Evolutionary conservation across 768 basidiomycete species (phyloP).

Genomic region (Lepiota venenata): DNA sequence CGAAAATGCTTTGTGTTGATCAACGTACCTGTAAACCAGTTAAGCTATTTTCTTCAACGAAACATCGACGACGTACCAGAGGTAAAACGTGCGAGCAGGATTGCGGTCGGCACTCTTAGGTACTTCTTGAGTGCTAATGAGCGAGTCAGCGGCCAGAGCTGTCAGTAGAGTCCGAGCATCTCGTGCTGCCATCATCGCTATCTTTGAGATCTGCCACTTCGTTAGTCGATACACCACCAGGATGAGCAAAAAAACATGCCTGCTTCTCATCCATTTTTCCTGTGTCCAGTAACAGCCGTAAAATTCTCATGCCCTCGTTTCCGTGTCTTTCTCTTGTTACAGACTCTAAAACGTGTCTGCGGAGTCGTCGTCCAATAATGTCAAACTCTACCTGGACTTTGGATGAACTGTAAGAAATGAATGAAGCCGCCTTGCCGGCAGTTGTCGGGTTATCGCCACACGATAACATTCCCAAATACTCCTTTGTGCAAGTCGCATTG

Average conservation of each 20-base stretch:
- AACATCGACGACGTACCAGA: slow-evolving; percentile 57
- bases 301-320: slow-evolving; percentile 74
- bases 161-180: slow-evolving; percentile 81
- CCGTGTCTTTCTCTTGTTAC: slow-evolving; percentile 84
- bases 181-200: slow-evolving; percentile 89
- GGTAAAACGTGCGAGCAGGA: slow-evolving; percentile 84
- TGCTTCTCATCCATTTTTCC: slow-evolving; percentile 97
- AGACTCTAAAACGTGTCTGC: slow-evolving; percentile 69
- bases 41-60: not conserved
- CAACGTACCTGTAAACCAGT: slow-evolving; percentile 70
- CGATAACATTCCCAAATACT: slow-evolving; percentile 79
- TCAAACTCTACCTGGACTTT: slow-evolving; percentile 84
- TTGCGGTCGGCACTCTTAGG: slow-evolving; percentile 89
- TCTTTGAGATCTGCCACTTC: slow-evolving; percentile 75
- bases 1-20: slow-evolving; percentile 79
- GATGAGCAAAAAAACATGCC: slow-evolving; percentile 38
- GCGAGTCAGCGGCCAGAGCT: slow-evolving; percentile 71
- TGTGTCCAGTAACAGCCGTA: slow-evolving; percentile 72
- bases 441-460: slow-evolving; percentile 81
- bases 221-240: not conserved
- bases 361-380: slow-evolving; percentile 61
- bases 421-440: slow-evolving; percentile 64
- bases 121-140: slow-evolving; percentile 92
- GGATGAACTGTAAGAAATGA: slow-evolving; percentile 64
- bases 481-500: slow-evolving; percentile 60